phyloP scores from a whole-genome alignment of 495 filamentous ascomycete genomes.

The Tuber calosporum region DNA sequence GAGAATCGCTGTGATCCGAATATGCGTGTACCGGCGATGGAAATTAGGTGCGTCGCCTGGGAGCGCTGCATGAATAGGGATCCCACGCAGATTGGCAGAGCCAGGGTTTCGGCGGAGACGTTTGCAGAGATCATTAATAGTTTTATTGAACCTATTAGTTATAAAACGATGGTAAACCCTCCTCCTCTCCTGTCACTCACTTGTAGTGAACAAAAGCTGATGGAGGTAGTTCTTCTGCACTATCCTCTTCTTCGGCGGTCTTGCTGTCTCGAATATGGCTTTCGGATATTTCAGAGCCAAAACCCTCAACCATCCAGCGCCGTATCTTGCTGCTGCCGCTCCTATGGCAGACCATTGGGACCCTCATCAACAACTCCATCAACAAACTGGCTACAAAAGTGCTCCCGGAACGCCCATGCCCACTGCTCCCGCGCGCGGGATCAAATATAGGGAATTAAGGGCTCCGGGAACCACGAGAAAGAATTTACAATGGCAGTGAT shows the following conservation, averaged over 20 bases:
- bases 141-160: constrained; percentile 64
- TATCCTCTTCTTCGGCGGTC: constrained; percentile 15
- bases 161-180: constrained; percentile 60
- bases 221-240: constrained; percentile 25
- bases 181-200: constrained; percentile 11
- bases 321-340: constrained; percentile 27
- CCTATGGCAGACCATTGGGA: constrained; percentile 11
- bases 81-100: constrained; percentile 57
- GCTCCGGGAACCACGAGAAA: background rate
- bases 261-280: constrained; percentile 33
- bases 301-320: constrained; percentile 27
- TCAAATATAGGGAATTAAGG: background rate
- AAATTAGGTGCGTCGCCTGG: constrained; percentile 69
- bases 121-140: constrained; percentile 74
- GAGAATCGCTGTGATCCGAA: constrained; percentile 64
- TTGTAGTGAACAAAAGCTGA: constrained; percentile 18
- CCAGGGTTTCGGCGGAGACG: constrained; percentile 62
- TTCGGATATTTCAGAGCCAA: constrained; percentile 33
- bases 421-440: constrained; percentile 20
- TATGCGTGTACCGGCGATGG: constrained; percentile 62
- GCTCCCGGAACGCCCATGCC: constrained; percentile 26
- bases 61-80: constrained; percentile 76
- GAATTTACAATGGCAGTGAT: background rate
- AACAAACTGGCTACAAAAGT: constrained; percentile 25
- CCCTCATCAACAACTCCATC: constrained; percentile 19